Conservation (phyloP, 306 rosid genomes). For the Lagenaria siceraria region DNA sequence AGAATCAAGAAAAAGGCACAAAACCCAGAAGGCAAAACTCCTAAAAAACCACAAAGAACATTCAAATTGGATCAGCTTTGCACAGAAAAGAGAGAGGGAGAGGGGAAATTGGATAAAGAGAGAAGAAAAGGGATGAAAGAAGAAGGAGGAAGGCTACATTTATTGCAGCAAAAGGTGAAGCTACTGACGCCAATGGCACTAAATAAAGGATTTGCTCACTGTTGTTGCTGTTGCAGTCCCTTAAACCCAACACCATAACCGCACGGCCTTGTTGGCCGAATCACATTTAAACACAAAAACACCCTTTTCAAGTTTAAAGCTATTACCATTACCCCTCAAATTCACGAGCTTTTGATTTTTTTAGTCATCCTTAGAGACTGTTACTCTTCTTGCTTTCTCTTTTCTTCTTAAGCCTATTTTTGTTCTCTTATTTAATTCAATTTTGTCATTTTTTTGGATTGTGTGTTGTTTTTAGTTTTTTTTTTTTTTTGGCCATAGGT, state of each 20-base stretch:
- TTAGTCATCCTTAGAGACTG: neutral
- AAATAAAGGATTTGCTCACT: neutral
- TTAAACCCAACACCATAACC: neutral
- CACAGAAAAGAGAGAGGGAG: neutral
- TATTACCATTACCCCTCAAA: neutral
- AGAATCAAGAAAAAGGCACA: constrained; percentile 1
- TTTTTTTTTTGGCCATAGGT: too few relatives aligned
- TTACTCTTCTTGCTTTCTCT: neutral
- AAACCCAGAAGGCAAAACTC: constrained; percentile 11
- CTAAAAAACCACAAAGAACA: neutral
- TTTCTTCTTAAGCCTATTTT: neutral
- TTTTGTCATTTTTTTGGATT: neutral
- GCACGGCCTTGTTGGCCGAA: neutral
- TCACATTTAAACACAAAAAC: neutral
- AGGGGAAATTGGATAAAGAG: neutral
- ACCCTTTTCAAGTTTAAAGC: neutral
- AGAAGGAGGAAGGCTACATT: constrained; percentile 10
- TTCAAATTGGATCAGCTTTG: neutral
- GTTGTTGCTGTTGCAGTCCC: neutral
- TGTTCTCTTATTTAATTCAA: neutral
- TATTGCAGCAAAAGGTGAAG: constrained; percentile 23
- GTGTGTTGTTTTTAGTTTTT: neutral
- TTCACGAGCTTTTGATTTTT: neutral
- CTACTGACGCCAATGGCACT: constrained; percentile 15
- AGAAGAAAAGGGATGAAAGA: neutral